phyloP scores from a whole-genome alignment of 345 rosid species.

The Aquilaria yunnanensis region DNA sequence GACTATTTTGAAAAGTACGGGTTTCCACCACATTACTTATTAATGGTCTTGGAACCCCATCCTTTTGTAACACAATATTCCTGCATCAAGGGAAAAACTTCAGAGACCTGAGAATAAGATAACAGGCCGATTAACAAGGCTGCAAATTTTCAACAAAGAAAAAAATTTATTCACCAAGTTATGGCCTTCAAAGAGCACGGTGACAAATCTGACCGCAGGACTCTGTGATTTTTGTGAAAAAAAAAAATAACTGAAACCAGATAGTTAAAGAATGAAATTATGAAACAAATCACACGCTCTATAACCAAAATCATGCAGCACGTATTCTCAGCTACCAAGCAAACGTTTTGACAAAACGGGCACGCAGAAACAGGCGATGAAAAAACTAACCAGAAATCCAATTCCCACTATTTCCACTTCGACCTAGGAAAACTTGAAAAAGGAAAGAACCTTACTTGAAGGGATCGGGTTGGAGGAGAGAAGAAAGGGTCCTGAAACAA shows the following conservation, averaged over 20 bases:
- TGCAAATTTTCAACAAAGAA: neutral
- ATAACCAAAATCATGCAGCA: neutral
- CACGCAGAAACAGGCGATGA: neutral
- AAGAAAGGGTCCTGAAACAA: slow-evolving; percentile 37
- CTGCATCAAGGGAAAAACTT: slow-evolving; percentile 17
- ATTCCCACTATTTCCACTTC: neutral
- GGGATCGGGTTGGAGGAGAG: slow-evolving; percentile 40
- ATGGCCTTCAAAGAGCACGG: neutral
- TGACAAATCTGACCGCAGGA: slow-evolving; percentile 11
- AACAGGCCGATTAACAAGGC: neutral
- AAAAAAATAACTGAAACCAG: neutral
- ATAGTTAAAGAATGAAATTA: neutral
- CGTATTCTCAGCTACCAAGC: neutral
- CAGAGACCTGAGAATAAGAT: neutral
- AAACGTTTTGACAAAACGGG: neutral
- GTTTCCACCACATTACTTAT: slow-evolving; percentile 14
- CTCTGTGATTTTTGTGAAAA: slow-evolving; percentile 1
- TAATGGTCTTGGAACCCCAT: slow-evolving; percentile 11
- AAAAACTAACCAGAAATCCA: slow-evolving; percentile 3
- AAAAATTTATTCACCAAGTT: neutral
- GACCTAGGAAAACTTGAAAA: neutral
- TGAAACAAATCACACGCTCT: neutral
- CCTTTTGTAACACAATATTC: slow-evolving; percentile 24
- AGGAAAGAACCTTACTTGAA: slow-evolving; percentile 29
- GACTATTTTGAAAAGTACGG: slow-evolving; percentile 12